Evolutionary conservation across 345 rosid genomes (phyloP).

Genomic region (Brassica rapa): DNA sequence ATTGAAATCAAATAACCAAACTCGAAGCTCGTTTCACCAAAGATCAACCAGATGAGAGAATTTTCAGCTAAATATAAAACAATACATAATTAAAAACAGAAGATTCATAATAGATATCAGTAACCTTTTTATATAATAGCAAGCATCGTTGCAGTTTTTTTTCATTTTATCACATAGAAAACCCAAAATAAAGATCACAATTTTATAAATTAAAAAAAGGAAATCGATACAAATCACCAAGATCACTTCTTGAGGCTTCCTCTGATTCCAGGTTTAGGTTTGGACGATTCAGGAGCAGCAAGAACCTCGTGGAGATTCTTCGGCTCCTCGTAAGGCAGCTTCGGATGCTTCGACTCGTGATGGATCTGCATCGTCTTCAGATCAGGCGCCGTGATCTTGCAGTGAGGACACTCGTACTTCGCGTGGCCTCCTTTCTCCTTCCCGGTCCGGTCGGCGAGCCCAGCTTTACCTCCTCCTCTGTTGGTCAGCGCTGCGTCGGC

Average conservation of each 20-base stretch:
- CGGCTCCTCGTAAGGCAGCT: slow-evolving; percentile 72
- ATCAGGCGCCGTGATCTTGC: slow-evolving; percentile 80
- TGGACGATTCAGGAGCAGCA: slow-evolving; percentile 42
- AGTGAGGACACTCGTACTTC: slow-evolving; percentile 87
- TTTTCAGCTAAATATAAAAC: not conserved
- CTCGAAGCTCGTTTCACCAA: not conserved
- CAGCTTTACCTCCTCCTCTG: slow-evolving; percentile 97
- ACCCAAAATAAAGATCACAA: slow-evolving; percentile 1
- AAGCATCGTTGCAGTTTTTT: slow-evolving; percentile 17
- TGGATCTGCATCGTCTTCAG: slow-evolving; percentile 94
- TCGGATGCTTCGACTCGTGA: slow-evolving; percentile 88
- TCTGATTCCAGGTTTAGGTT: slow-evolving; percentile 55
- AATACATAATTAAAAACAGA: not conserved
- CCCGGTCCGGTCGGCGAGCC: slow-evolving; percentile 69
- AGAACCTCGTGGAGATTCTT: slow-evolving; percentile 64
- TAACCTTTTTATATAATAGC: slow-evolving; percentile 16
- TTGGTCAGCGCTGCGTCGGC: slow-evolving; percentile 89
- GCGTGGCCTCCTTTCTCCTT: slow-evolving; percentile 93
- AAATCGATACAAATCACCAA: not conserved
- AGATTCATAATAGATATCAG: slow-evolving; percentile 14
- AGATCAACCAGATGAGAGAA: not conserved
- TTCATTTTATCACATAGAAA: slow-evolving; percentile 16
- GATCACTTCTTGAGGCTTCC: slow-evolving; percentile 61
- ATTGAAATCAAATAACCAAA: not conserved
- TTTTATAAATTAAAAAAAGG: not conserved